phyloP scores from a whole-genome alignment of 2,329 filamentous ascomycete species.

The Tolypocladium album region DNA sequence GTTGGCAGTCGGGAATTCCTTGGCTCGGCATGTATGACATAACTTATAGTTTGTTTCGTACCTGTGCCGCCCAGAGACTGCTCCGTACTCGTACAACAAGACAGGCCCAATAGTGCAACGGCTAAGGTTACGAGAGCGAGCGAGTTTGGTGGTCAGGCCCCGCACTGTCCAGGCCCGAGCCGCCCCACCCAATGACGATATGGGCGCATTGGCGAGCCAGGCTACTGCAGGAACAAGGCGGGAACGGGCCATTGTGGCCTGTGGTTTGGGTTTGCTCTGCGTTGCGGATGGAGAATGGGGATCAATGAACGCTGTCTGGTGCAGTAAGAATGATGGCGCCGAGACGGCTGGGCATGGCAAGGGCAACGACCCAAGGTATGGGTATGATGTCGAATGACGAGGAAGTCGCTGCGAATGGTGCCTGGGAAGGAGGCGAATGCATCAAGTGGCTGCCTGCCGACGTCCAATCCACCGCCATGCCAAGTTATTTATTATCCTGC shows the following conservation, averaged over 20 bases:
- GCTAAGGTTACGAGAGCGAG: too few relatives aligned
- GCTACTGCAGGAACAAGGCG: slow-evolving; percentile 8
- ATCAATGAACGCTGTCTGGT: neutral
- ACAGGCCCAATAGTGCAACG: too few relatives aligned
- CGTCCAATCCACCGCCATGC: too few relatives aligned
- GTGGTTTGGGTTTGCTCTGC: neutral
- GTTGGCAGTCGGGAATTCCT: neutral
- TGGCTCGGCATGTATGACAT: too few relatives aligned
- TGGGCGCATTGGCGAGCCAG: slow-evolving; percentile 3
- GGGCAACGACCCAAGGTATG: neutral
- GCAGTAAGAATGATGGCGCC: neutral
- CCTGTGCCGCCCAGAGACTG: too few relatives aligned
- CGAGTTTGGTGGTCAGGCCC: too few relatives aligned
- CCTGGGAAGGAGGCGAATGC: too few relatives aligned
- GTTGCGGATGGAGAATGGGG: neutral
- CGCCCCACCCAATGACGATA: slow-evolving; percentile 3
- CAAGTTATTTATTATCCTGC: too few relatives aligned
- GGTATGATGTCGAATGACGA: neutral
- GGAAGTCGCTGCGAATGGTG: neutral
- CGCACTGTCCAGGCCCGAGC: neutral
- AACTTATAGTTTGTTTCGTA: neutral
- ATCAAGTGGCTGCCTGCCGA: too few relatives aligned
- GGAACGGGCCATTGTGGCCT: neutral
- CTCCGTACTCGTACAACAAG: too few relatives aligned
- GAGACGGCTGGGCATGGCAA: neutral